These are phyloP conservation scores for Talinum fruticosum DNA, from an alignment of 148 eudicot species.

Conservation along the genomic window DNA sequence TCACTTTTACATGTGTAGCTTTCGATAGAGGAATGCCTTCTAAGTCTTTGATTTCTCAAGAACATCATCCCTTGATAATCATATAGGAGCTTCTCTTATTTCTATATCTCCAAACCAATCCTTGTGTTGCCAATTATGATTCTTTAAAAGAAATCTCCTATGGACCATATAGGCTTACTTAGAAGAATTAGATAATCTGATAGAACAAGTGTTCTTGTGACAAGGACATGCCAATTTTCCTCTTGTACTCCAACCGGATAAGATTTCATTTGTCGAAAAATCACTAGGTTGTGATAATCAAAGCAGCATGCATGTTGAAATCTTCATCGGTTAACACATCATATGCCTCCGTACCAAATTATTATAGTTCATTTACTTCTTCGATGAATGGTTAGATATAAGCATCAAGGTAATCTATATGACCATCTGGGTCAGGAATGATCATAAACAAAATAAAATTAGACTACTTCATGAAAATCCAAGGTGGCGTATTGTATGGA, in stretches of 20 bases:
- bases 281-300: too few relatives aligned
- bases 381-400: background rate
- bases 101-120: background rate
- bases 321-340: background rate
- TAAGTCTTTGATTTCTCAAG: background rate
- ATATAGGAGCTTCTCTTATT: background rate
- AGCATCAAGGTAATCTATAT: background rate
- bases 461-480: too few relatives aligned
- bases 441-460: too few relatives aligned
- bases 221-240: background rate
- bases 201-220: background rate
- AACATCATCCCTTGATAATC: background rate
- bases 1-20: background rate
- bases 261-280: too few relatives aligned
- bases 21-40: background rate
- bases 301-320: too few relatives aligned
- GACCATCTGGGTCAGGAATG: too few relatives aligned
- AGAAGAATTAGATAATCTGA: background rate
- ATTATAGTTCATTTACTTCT: background rate
- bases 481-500: too few relatives aligned
- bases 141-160: background rate
- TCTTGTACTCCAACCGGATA: too few relatives aligned
- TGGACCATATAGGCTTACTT: background rate
- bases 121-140: background rate
- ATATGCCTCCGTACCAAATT: background rate